phyloP scores from a whole-genome alignment of 2,329 filamentous ascomycete genomes.

The Chrysosporium keratinophilum region DNA sequence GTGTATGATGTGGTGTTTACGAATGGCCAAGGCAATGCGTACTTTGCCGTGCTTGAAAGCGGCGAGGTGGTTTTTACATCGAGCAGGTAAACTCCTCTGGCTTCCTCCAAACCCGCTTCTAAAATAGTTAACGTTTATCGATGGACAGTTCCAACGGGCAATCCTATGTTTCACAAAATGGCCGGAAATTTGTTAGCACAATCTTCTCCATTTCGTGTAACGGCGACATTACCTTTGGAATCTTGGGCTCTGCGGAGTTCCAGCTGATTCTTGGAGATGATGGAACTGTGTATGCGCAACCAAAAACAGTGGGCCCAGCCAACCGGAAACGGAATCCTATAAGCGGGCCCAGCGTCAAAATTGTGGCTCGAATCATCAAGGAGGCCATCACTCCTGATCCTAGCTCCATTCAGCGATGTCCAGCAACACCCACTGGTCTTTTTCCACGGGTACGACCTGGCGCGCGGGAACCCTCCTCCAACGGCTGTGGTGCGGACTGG shows the following conservation, averaged over 20 bases:
- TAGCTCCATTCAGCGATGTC: conserved; percentile 1
- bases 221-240: not conserved
- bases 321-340: conserved; percentile 1
- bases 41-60: not conserved
- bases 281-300: not conserved
- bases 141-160: not conserved
- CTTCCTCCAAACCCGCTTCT: not conserved
- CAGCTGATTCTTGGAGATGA: not conserved
- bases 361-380: not conserved
- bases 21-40: not conserved
- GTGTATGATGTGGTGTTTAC: not conserved
- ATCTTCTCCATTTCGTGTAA: not conserved
- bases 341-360: not conserved
- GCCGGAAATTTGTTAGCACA: not conserved
- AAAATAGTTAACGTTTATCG: not conserved
- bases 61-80: not conserved
- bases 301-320: not conserved
- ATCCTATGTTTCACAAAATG: not conserved
- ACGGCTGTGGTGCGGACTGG: conserved; percentile 1
- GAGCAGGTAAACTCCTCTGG: not conserved
- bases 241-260: not conserved
- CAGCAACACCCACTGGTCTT: not conserved
- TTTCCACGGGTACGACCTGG: not conserved
- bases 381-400: conserved; percentile 1
- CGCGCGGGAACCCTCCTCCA: not conserved